phyloP scores from a whole-genome alignment of 2,329 filamentous ascomycete species.

The Scedosporium boydii region DNA sequence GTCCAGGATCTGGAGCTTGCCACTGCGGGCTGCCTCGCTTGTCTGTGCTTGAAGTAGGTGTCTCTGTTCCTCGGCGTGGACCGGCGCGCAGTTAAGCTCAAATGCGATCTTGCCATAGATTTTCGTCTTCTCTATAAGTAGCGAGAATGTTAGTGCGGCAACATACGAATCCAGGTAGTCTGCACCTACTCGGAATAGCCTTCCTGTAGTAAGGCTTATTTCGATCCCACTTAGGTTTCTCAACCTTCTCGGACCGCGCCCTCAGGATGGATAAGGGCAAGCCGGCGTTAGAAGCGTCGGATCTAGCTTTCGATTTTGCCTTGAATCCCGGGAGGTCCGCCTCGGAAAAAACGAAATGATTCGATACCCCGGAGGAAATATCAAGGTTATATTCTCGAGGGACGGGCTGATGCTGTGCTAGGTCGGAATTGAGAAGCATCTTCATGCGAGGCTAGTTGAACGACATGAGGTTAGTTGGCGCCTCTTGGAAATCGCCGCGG shows the following conservation, averaged over 20 bases:
- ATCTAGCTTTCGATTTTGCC: slow-evolving; percentile 43
- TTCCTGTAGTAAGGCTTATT: slow-evolving; percentile 54
- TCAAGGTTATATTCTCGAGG: slow-evolving; percentile 84
- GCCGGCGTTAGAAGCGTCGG: slow-evolving; percentile 46
- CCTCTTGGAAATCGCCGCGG: slow-evolving; percentile 19
- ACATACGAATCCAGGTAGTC: neutral
- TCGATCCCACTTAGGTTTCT: slow-evolving; percentile 37
- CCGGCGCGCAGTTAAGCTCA: slow-evolving; percentile 66
- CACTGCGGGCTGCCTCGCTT: slow-evolving; percentile 43
- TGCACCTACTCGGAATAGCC: slow-evolving; percentile 48
- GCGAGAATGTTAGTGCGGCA: neutral
- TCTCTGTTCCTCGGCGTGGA: slow-evolving; percentile 61
- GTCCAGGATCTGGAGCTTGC: slow-evolving; percentile 26
- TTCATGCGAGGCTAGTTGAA: slow-evolving; percentile 34
- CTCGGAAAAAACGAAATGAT: slow-evolving; percentile 89
- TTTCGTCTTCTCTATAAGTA: slow-evolving; percentile 61
- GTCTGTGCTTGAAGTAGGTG: slow-evolving; percentile 50
- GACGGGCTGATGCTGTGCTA: slow-evolving; percentile 61
- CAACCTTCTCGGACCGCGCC: slow-evolving; percentile 27
- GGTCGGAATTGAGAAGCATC: slow-evolving; percentile 59
- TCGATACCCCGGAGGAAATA: slow-evolving; percentile 56
- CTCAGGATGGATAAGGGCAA: slow-evolving; percentile 49
- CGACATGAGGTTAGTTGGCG: slow-evolving; percentile 6
- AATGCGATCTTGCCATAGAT: slow-evolving; percentile 64
- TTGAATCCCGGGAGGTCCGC: slow-evolving; percentile 50